phyloP scores from a whole-genome alignment of 2,329 filamentous ascomycete species.

The Xylogone sp. region DNA sequence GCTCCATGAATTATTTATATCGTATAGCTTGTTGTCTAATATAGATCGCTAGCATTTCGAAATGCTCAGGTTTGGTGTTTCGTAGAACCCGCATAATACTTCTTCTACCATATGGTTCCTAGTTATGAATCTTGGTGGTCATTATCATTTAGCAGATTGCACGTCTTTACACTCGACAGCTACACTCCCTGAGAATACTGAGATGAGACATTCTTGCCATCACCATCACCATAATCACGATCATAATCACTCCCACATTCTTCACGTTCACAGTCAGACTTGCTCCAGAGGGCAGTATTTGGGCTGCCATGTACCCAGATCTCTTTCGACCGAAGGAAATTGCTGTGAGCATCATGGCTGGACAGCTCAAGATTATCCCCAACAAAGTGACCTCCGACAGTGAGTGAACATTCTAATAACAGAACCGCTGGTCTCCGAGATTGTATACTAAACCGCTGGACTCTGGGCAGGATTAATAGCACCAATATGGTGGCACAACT shows the following conservation, averaged over 20 bases:
- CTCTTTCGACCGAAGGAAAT: background rate
- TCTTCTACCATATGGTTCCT: too few species aligned
- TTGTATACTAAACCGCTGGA: background rate
- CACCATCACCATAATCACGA: background rate
- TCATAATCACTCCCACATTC: background rate
- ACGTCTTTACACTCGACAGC: background rate
- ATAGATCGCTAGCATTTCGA: too few species aligned
- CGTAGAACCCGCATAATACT: too few species aligned
- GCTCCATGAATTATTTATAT: too few species aligned
- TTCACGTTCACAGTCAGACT: background rate
- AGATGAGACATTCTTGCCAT: background rate
- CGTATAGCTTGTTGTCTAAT: too few species aligned
- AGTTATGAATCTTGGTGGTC: background rate
- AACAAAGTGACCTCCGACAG: background rate
- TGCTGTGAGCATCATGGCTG: background rate
- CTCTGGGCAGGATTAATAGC: conserved; percentile 6
- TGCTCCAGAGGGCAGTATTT: background rate
- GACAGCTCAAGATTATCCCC: background rate
- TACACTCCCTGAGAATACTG: background rate
- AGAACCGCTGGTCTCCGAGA: background rate
- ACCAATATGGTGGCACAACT: conserved; percentile 17
- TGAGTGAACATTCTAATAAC: background rate
- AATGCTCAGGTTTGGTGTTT: background rate
- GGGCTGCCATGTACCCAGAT: background rate
- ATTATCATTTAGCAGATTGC: background rate